Evolutionary conservation across 306 rosid species (phyloP).

Genomic region (Nissolia schottii): DNA sequence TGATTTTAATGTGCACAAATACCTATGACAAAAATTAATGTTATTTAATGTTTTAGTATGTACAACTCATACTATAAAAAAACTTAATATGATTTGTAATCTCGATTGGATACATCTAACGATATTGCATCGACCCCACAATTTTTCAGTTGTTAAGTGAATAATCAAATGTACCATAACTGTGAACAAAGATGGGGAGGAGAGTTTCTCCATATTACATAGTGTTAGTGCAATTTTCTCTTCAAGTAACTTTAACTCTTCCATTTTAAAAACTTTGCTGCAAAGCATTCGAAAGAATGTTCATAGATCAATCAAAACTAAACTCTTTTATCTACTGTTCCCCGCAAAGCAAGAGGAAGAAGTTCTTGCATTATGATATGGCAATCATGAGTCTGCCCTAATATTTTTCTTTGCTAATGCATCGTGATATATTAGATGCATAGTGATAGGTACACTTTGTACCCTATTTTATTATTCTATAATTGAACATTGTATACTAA

Average conservation of each 20-base stretch:
- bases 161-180: not conserved
- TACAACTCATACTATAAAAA: too few relatives aligned
- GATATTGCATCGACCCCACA: not conserved
- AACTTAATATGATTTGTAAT: not conserved
- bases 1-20: not conserved
- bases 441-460: too few relatives aligned
- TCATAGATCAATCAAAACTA: not conserved
- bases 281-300: not conserved
- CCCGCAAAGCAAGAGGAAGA: not conserved
- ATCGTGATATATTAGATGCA: not conserved
- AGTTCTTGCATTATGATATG: not conserved
- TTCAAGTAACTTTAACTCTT: not conserved
- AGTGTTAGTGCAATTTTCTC: not conserved
- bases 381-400: not conserved
- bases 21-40: not conserved
- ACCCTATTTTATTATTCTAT: too few relatives aligned
- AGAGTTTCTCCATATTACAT: not conserved
- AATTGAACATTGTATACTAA: too few relatives aligned
- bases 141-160: not conserved
- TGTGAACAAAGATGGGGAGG: not conserved
- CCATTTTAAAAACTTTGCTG: not conserved
- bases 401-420: not conserved
- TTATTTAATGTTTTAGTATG: not conserved
- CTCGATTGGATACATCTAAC: not conserved
- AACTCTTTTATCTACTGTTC: not conserved